These are phyloP conservation scores for Fusarium sp. DNA, from an alignment of 2,329 filamentous ascomycete genomes.

Conservation along the genomic window DNA sequence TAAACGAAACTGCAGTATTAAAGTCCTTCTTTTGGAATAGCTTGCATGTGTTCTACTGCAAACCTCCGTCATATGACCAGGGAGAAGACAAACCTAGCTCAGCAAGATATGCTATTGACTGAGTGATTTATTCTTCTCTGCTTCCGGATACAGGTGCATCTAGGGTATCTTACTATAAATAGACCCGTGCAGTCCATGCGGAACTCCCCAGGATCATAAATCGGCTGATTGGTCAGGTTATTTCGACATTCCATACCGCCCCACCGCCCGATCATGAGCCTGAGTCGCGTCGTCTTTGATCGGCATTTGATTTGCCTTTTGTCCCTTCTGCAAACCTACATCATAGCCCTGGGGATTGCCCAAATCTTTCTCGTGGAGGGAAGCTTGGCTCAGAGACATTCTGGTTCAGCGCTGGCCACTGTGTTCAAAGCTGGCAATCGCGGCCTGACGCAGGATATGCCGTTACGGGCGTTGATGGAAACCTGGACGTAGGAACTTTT, in stretches of 20 bases:
- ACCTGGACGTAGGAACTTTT: background rate
- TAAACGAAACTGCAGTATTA: too few relatives aligned
- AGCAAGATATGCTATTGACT: background rate
- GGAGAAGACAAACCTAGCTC: too few relatives aligned
- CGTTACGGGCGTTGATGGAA: background rate
- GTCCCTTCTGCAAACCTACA: background rate
- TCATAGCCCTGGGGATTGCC: background rate
- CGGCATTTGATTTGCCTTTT: background rate
- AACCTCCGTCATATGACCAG: too few relatives aligned
- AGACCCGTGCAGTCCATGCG: background rate
- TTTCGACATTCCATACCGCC: background rate
- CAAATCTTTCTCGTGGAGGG: background rate
- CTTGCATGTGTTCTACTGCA: too few relatives aligned
- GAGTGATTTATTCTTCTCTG: background rate
- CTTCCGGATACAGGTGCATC: background rate
- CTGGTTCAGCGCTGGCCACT: background rate
- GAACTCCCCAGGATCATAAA: background rate
- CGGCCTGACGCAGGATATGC: background rate
- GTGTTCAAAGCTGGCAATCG: background rate
- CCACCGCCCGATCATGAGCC: background rate
- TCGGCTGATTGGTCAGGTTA: background rate
- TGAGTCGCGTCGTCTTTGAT: background rate
- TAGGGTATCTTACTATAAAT: background rate
- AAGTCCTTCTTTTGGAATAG: too few relatives aligned
- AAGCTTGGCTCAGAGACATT: background rate